Evolutionary conservation across 169 alveolate species (phyloP), one percentile per base, ranked within the genome.

Genomic region (Plasmodium adleri): DNA sequence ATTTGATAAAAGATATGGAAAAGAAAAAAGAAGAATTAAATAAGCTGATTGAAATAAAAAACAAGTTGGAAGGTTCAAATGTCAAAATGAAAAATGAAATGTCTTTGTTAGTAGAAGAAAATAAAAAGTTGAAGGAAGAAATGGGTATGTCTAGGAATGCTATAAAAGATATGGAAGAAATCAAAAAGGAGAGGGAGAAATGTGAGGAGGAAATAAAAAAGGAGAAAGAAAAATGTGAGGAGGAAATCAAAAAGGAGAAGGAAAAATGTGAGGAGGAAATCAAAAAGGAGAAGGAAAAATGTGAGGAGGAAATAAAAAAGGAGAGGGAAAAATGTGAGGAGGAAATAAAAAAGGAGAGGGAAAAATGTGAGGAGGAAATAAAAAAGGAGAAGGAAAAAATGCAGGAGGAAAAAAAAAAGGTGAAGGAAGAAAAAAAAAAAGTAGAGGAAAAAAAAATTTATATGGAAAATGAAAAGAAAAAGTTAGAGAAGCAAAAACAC

Each of bases 91-190:
- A 43, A 17, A 58, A 3, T n/a, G 43, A 73, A 13, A 49, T 56
- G 15, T 20, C 71, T 39, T 32, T n/a, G 17, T 59, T 73, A 49
- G 28, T 15, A 58, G 54, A 60, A 17, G 87, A 73, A 15, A 73
- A 73, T 59, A 24, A 59, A 63, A 58, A 26, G 12, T 15, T 73
- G n/a, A 73, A 73, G 15, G 72, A 59, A 26, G 60, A 73, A 17
- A 24, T 63, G 28, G 52, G 28, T 20, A 20, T 20, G 22, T 20
- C 22, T 20, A 20, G 0, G 28, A n/a, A 13, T n/a, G 24, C 68
- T 13, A 9, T 17, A 3, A 15, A 3, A 59, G 20, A n/a, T 17
- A 20, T 59, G 3, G 43, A 59, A 28, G 8, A 59, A 59, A 20
- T 17, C 3, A 9, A 7, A n/a, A 13, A 43, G 59, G n/a, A 28